Evolutionary conservation across 257 asterid genomes (phyloP), one percentile per base, ranked within the genome.

Genomic region (Jacaranda mimosifolia): DNA sequence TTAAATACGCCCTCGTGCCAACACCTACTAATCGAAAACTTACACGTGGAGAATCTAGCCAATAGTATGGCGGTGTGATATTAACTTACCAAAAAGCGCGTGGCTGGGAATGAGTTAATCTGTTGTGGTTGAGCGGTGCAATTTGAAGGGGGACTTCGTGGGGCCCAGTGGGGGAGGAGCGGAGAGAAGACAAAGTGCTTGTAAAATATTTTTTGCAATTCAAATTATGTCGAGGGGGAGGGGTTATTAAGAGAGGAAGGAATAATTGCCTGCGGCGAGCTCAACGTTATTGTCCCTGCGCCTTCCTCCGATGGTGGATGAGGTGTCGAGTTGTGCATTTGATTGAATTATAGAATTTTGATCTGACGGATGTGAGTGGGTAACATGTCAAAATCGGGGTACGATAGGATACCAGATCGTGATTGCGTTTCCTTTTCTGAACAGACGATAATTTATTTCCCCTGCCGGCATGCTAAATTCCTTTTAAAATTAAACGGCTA

Each of bases 81-180:
- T 12, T 46, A 35, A n/a, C 70, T 67, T 7, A 67, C 19, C 3
- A 8, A 6, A 63, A 36, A 12, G 84, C 64, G 85, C 83, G 88
- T 71, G 82, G 7, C 5, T 0, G 3, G 3, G 60, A 53, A 62
- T 71, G 73, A 3, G 66, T 10, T 26, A 58, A 65, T 70, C n/a
- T 38, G 82, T 66, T 81, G 73, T 79, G 82, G 88, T 81, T 75
- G 84, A 84, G 88, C 88, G 84, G 88, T 72, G 84, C 75, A 65
- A 81, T 81, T 84, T 81, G 84, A 81, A 76, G 80, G 79, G 79
- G 76, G 76, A 17, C 75, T 21, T 45, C 11, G 78, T 32, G 77
- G 75, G 88, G 72, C 69, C 88, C 82, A 74, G 66, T 26, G 72
- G 43, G 43, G 42, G 72, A 9, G 80, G 73, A 80, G 83, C 80